Percentiles rank a stretch among this genome's conserved stretches.
Evolutionary conservation across 805 yeast genomes (phyloP).

Genomic region (Kodamaea hsintzibuensis): DNA sequence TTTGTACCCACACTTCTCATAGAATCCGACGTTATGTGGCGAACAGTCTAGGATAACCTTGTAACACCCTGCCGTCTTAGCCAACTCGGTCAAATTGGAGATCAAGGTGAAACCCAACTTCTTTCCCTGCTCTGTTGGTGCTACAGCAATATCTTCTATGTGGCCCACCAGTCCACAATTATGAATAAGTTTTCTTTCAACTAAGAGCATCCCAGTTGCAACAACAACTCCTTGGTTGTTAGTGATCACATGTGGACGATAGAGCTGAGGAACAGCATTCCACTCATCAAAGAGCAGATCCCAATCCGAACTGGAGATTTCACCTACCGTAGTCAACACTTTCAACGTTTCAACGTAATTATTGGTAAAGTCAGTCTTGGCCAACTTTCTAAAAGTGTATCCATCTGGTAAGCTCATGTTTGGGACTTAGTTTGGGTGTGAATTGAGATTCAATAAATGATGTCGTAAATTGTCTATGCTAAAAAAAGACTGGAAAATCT

Average conservation of each 20-base stretch:
- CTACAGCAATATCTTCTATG: slow-evolving; percentile 91
- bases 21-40: slow-evolving; percentile 77
- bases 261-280: slow-evolving; percentile 52
- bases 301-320: slow-evolving; percentile 54
- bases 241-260: slow-evolving; percentile 69
- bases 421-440: not conserved
- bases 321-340: slow-evolving; percentile 83
- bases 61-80: slow-evolving; percentile 67
- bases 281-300: slow-evolving; percentile 55
- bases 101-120: slow-evolving; percentile 73
- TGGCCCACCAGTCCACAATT: slow-evolving; percentile 86
- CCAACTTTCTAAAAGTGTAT: slow-evolving; percentile 62
- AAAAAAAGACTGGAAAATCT: not conserved
- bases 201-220: slow-evolving; percentile 78
- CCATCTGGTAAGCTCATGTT: slow-evolving; percentile 54
- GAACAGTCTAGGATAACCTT: slow-evolving; percentile 90
- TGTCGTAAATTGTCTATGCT: not conserved
- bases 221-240: slow-evolving; percentile 56
- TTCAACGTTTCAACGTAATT: slow-evolving; percentile 63
- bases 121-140: slow-evolving; percentile 75
- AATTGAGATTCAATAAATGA: not conserved
- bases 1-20: slow-evolving; percentile 80
- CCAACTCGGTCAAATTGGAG: slow-evolving; percentile 58
- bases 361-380: slow-evolving; percentile 55
- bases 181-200: slow-evolving; percentile 85